Evolutionary conservation across 2,329 filamentous ascomycete species (phyloP).

Genomic region (Calonectria pseudoreteaudii): DNA sequence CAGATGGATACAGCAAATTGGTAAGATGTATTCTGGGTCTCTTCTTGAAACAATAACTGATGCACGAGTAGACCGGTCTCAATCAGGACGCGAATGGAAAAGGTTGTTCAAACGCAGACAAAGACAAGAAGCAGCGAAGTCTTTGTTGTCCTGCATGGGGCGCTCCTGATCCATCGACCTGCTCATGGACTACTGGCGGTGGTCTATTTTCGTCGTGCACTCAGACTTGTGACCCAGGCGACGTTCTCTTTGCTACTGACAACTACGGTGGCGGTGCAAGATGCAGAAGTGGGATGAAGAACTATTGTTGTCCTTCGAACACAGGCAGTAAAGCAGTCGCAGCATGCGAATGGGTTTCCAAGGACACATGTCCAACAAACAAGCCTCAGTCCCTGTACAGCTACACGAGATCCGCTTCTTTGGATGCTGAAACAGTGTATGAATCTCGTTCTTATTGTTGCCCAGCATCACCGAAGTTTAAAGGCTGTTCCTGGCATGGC

Average conservation of each 20-base stretch:
- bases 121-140: background rate
- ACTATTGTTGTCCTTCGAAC: background rate
- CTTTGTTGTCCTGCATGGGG: background rate
- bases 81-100: background rate
- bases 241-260: background rate
- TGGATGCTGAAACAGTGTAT: background rate
- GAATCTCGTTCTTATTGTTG: background rate
- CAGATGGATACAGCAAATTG: background rate
- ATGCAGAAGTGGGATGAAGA: background rate
- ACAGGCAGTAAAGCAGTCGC: background rate
- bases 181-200: background rate
- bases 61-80: background rate
- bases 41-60: background rate
- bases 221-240: background rate
- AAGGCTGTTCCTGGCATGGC: background rate
- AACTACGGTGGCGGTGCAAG: background rate
- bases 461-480: background rate
- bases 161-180: background rate
- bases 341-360: background rate
- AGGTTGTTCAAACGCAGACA: background rate
- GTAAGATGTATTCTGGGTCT: background rate
- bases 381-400: background rate
- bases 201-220: background rate
- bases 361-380: background rate
- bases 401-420: background rate